These are phyloP conservation scores for Coemansia sp. DNA, from an alignment of 192 early-diverging fungal species.

Conservation along the genomic window DNA sequence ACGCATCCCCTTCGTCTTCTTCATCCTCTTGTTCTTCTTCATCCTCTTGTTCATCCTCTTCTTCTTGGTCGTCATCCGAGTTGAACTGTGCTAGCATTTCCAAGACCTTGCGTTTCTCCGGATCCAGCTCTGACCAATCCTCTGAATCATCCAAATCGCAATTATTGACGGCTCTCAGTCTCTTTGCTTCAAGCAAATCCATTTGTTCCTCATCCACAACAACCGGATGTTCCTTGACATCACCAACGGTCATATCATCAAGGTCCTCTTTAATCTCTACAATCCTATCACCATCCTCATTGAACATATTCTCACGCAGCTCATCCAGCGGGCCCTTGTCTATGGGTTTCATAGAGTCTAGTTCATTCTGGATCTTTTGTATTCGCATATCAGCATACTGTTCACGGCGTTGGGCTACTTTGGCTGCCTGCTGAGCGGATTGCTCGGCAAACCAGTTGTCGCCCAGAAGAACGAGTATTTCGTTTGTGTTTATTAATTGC, in stretches of 20 bases:
- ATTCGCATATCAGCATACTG: slow-evolving; percentile 41
- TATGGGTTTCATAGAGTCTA: slow-evolving; percentile 14
- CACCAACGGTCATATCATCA: slow-evolving; percentile 5
- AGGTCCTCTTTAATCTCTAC: slow-evolving; percentile 51
- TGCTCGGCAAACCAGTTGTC: slow-evolving; percentile 90
- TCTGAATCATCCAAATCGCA: neutral
- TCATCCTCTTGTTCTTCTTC: neutral
- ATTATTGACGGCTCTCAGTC: slow-evolving; percentile 14
- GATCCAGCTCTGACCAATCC: slow-evolving; percentile 2
- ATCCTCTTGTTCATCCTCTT: slow-evolving; percentile 11
- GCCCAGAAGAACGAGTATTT: slow-evolving; percentile 81
- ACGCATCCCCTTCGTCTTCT: slow-evolving; percentile 26
- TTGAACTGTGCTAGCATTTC: slow-evolving; percentile 34
- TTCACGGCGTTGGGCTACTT: slow-evolving; percentile 63
- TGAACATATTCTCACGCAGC: slow-evolving; percentile 11
- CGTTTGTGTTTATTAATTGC: slow-evolving; percentile 87
- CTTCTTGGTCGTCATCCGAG: slow-evolving; percentile 22
- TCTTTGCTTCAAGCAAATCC: slow-evolving; percentile 6
- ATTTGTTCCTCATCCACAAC: neutral
- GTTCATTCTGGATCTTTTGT: slow-evolving; percentile 1
- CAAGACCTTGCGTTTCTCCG: slow-evolving; percentile 20
- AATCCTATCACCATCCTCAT: slow-evolving; percentile 49
- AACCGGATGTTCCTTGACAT: neutral
- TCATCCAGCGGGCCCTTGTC: no score
- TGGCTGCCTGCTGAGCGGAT: slow-evolving; percentile 68